Evolutionary conservation across 2,329 filamentous ascomycete species (phyloP), one percentile per base, ranked within the genome.

Genomic region (Venturiaceae sp.): DNA sequence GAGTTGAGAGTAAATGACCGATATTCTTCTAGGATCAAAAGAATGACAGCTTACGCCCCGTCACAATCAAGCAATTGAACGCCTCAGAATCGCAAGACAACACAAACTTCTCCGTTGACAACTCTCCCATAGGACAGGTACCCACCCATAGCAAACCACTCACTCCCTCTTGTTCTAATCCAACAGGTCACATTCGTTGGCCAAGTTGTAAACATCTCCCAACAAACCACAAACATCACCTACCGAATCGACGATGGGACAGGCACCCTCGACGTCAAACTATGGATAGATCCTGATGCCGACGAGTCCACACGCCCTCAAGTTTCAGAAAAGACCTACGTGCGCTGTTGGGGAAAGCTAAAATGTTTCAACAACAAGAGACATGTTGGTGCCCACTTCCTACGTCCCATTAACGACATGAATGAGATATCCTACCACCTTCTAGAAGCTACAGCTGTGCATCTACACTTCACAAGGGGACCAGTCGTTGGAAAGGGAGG

Each of bases 191-290:
- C 88, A 32, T 86, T 97, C 64, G 84, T 99, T 61, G 94, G 90
- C 56, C 92, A 96, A 78, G 86, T 99, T 66, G 90, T 91, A 70
- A 85, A 85, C 74, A 85, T 96, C 73, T 88, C 84, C 69, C 81
- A 83, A n/a, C 90, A 95, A 75, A 83, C 87, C 41, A 96, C 92
- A 64, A 95, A 96, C 75, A 85, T 91, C 64, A 96, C 90, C 50
- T 95, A 95, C 80, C 88, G 86, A 67, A 78, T 99, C 66, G 94
- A 99, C 74, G 94, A 99, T 73, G 94, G 94, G 70, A 99, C 95
- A 1, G 92, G 90, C 61, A 80, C 85, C 62, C 86, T 96, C 66
- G 95, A 99, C 73, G 92, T 90, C 64, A 95, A 94, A 77, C 85
- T 88, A 71, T 95, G 88, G 87, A 80, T 88, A 59, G 87, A 92